Conservation (phyloP, 1,284 basidiomycete genomes). For the Trichosporon sp. region DNA sequence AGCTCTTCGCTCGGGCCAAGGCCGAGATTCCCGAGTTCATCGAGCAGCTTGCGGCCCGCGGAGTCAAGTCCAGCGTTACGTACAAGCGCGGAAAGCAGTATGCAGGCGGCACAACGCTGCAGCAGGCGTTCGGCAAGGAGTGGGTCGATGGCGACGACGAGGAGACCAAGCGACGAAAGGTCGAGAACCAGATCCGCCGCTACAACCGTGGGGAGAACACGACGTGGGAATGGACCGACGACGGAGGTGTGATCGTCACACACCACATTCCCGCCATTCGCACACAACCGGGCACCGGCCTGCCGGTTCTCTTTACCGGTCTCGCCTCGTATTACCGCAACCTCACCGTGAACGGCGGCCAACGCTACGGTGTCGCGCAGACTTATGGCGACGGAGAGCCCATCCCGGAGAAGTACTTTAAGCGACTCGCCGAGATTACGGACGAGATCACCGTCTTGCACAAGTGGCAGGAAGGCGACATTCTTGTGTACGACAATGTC, state of each 20-base stretch:
- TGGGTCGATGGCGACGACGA: conserved; percentile 11
- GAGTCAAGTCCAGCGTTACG: conserved; percentile 9
- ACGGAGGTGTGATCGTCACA: conserved; percentile 10
- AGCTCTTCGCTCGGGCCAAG: conserved; percentile 14
- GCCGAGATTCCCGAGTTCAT: conserved; percentile 19
- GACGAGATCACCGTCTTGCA: conserved; percentile 17
- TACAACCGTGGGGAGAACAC: conserved; percentile 14
- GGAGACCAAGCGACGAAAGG: conserved; percentile 5
- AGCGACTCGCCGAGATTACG: conserved; percentile 13
- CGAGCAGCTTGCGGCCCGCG: conserved; percentile 6
- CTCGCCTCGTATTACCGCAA: conserved; percentile 11
- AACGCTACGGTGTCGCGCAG: conserved; percentile 1
- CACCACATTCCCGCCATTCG: conserved; percentile 14
- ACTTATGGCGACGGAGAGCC: conserved; percentile 17
- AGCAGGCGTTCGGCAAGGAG: conserved; percentile 19
- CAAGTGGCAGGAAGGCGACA: conserved; percentile 15
- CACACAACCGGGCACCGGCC: conserved; percentile 3
- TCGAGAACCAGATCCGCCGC: conserved; percentile 16
- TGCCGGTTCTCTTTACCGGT: conserved; percentile 11
- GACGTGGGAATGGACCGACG: conserved; percentile 17
- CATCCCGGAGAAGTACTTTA: conserved; percentile 15
- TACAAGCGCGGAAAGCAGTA: conserved; percentile 11
- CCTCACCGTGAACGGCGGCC: conserved; percentile 1
- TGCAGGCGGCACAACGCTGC: conserved; percentile 10
- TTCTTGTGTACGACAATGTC: conserved; percentile 17